phyloP scores from a whole-genome alignment of 73 alveolate genomes.

The Breviolum minutum region DNA sequence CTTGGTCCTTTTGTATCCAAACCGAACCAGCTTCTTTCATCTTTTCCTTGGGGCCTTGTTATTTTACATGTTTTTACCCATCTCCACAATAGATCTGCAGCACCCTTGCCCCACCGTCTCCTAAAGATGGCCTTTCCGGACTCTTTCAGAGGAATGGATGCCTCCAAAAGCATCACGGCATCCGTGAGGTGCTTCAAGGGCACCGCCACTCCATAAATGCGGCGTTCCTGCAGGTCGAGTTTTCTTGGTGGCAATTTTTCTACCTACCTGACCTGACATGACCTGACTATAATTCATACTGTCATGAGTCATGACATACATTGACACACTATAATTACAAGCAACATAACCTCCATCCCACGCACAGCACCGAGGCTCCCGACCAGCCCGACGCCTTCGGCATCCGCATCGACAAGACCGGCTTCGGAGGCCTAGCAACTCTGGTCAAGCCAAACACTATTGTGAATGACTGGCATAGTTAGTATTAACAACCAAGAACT shows the following conservation, averaged over 20 bases:
- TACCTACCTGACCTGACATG: no score
- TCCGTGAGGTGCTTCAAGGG: slow-evolving; percentile 24
- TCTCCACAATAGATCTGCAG: background rate
- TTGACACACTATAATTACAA: background rate
- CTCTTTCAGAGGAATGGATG: slow-evolving; percentile 6
- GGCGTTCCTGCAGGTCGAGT: background rate
- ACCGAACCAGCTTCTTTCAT: no score
- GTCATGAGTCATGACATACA: background rate
- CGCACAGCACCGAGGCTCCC: background rate
- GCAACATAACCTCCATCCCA: background rate
- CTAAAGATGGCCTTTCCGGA: slow-evolving; percentile 48
- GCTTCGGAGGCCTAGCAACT: background rate
- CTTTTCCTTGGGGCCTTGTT: no score
- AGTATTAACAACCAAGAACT: background rate
- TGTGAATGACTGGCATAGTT: background rate
- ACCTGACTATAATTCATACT: no score
- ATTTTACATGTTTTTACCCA: no score
- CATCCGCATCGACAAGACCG: slow-evolving; percentile 15
- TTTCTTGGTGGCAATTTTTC: background rate
- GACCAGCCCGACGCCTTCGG: background rate
- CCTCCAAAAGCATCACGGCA: slow-evolving; percentile 25
- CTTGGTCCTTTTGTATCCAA: no score
- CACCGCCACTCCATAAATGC: slow-evolving; percentile 9
- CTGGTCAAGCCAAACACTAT: background rate
- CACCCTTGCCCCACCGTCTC: background rate